A percentile compares a stretch with the other conserved stretches of the same genome.
phyloP scores from a whole-genome alignment of 352 stramenopile genomes.

The Thalassiosira mediterranea region DNA sequence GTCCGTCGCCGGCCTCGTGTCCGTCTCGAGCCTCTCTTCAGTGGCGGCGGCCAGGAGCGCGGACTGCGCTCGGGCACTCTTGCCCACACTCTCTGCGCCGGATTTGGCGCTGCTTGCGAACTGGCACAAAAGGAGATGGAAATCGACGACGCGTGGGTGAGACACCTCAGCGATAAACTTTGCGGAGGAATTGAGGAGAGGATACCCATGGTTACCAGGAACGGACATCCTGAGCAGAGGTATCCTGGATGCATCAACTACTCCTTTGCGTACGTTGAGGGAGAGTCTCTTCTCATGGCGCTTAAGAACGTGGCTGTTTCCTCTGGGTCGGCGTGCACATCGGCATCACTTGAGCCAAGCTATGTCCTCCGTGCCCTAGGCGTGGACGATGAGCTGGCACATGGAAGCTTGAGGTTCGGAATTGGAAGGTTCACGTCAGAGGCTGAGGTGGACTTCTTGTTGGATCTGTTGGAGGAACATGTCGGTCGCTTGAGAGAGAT shows the following conservation, averaged over 20 bases:
- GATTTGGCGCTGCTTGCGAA: conserved; percentile 89
- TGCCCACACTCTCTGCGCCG: conserved; percentile 85
- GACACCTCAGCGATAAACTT: conserved; percentile 93
- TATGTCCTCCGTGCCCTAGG: conserved; percentile 98
- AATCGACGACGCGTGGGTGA: conserved; percentile 93
- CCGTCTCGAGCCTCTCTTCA: conserved; percentile 97
- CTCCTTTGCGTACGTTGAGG: conserved; percentile 99
- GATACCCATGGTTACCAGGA: conserved; percentile 94
- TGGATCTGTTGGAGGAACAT: conserved; percentile 91
- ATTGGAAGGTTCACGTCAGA: conserved; percentile 98
- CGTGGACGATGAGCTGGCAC: conserved; percentile 98
- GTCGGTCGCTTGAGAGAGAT: conserved; percentile 97
- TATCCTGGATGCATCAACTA: conserved; percentile 98
- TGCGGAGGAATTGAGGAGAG: conserved; percentile 88
- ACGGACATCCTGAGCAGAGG: conserved; percentile 92
- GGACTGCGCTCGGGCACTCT: conserved; percentile 93
- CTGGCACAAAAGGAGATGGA: conserved; percentile 94
- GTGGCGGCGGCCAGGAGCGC: conserved; percentile 96
- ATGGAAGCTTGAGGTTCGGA: conserved; percentile 95
- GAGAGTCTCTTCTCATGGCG: conserved; percentile 98
- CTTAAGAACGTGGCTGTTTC: conserved; percentile 98
- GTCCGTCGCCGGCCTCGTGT: conserved; percentile 94
- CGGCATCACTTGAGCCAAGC: conserved; percentile 95
- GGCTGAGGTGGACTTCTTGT: conserved; percentile 95
- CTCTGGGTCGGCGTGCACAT: conserved; percentile 95